These are phyloP conservation scores for Geotrichum macrosporum DNA, from an alignment of 1,139 yeast genomes.

Conservation along the genomic window DNA sequence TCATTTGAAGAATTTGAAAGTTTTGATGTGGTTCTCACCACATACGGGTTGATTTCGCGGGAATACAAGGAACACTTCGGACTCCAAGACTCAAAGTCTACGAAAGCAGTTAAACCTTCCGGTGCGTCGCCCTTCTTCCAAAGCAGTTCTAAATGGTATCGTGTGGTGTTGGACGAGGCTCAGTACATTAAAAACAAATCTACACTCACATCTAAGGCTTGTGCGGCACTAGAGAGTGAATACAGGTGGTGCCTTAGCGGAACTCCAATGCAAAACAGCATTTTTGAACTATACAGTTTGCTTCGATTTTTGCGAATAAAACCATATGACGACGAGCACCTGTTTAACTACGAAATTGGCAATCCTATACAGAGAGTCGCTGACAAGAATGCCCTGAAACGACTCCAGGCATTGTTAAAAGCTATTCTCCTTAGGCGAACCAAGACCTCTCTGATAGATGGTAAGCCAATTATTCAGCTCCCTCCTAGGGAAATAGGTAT, in stretches of 20 bases:
- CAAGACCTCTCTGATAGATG: constrained; percentile 71
- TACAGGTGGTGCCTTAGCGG: constrained; percentile 85
- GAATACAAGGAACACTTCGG: constrained; percentile 36
- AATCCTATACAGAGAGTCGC: constrained; percentile 49
- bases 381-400: constrained; percentile 47
- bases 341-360: constrained; percentile 57
- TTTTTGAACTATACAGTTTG: constrained; percentile 76
- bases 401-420: constrained; percentile 66
- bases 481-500: constrained; percentile 59
- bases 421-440: constrained; percentile 79
- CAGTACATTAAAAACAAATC: constrained; percentile 76
- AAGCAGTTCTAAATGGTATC: constrained; percentile 45
- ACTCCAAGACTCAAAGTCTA: constrained; percentile 28
- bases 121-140: constrained; percentile 64
- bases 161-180: constrained; percentile 87
- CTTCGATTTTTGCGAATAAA: constrained; percentile 63
- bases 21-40: constrained; percentile 73
- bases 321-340: constrained; percentile 47
- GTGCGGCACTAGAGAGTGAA: constrained; percentile 49
- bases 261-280: constrained; percentile 87
- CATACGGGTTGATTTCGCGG: constrained; percentile 65
- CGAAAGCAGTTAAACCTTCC: constrained; percentile 34
- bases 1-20: constrained; percentile 46
- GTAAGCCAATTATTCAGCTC: constrained; percentile 61
- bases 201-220: constrained; percentile 65